These are phyloP conservation scores for Cadophora sp. DNA, from an alignment of 2,329 filamentous ascomycete genomes.

Conservation along the genomic window DNA sequence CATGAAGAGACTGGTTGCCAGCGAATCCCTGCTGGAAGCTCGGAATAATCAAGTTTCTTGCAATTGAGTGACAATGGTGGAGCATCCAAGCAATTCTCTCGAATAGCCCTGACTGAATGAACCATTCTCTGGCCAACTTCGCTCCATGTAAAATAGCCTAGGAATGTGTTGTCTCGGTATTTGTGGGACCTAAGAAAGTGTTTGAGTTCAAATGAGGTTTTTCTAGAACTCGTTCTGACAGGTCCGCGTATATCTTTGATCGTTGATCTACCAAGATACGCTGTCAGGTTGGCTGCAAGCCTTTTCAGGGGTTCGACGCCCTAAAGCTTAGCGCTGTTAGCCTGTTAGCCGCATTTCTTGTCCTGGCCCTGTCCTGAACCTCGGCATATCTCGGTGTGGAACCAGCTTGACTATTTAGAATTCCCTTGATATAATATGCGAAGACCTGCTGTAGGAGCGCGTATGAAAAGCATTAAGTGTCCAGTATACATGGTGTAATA, in stretches of 20 bases:
- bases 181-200: too few relatives aligned
- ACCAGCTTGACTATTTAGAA: too few relatives aligned
- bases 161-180: too few relatives aligned
- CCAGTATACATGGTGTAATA: neutral
- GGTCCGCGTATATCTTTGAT: neutral
- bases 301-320: neutral
- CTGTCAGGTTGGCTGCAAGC: neutral
- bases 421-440: too few relatives aligned
- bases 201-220: neutral
- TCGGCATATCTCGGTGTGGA: neutral
- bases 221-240: neutral
- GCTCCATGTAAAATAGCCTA: neutral
- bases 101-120: neutral
- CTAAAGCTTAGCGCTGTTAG: neutral
- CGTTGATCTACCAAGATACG: neutral
- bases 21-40: neutral
- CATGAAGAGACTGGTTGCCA: neutral
- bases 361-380: neutral
- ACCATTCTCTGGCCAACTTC: neutral
- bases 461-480: neutral
- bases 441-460: neutral
- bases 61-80: neutral
- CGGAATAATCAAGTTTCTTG: neutral
- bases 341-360: neutral
- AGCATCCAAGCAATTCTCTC: neutral